Percentiles rank a stretch among this genome's conserved stretches.
Conservation (phyloP, 805 yeast genomes). For the Metschnikowia noctiluminum region DNA sequence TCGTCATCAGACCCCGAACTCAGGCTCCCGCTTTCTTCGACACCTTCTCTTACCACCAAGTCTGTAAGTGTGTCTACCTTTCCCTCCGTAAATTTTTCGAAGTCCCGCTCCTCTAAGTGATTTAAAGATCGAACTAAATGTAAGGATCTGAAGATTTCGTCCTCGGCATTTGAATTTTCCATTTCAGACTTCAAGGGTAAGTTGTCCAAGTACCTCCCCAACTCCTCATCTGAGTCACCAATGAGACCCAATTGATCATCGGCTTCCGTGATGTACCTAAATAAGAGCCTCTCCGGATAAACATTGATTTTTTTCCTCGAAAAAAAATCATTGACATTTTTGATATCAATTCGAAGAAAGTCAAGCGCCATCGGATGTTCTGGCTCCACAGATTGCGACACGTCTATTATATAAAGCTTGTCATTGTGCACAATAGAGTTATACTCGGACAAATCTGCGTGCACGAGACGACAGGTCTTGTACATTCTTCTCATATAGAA, state of each 20-base stretch:
- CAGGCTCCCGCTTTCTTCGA: constrained; percentile 1
- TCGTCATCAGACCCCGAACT: constrained; percentile 30
- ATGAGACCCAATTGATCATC: constrained; percentile 34
- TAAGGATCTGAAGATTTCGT: constrained; percentile 80
- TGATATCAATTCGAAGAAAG: constrained; percentile 95
- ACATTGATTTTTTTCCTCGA: constrained; percentile 66
- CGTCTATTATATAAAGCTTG: constrained; percentile 85
- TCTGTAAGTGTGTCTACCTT: constrained; percentile 74
- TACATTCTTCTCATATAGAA: constrained; percentile 84
- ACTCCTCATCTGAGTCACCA: constrained; percentile 40
- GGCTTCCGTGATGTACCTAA: constrained; percentile 66
- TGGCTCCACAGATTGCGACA: constrained; percentile 95
- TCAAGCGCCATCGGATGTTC: constrained; percentile 97
- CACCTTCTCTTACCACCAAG: constrained; percentile 38
- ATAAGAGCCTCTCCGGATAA: constrained; percentile 77
- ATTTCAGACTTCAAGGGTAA: constrained; percentile 58
- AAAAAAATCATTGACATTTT: constrained; percentile 89
- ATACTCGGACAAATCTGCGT: constrained; percentile 95
- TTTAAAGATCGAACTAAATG: constrained; percentile 77
- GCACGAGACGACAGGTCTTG: constrained; percentile 85
- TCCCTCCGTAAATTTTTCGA: constrained; percentile 73
- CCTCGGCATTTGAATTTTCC: constrained; percentile 57
- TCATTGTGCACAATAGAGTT: constrained; percentile 82
- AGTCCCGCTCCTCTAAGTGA: constrained; percentile 87
- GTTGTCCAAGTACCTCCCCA: constrained; percentile 41